Evolutionary conservation across 768 basidiomycete species (phyloP).

Genomic region (Lepiota subincarnata): DNA sequence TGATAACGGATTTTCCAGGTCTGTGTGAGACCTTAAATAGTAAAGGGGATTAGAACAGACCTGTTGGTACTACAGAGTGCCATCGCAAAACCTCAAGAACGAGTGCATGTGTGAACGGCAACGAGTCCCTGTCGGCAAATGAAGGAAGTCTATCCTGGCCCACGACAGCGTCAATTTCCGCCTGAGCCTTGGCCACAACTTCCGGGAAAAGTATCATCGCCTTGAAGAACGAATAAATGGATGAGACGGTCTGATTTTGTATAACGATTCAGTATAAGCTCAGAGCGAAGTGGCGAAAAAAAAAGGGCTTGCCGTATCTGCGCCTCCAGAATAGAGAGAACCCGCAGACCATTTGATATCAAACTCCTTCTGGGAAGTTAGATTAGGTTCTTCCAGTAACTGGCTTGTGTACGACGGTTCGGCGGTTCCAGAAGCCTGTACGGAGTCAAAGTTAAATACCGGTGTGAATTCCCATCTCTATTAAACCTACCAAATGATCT

Average conservation of each 20-base stretch:
- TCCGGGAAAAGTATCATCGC: constrained; percentile 37
- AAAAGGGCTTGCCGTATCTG: constrained; percentile 31
- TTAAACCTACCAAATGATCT: constrained; percentile 35
- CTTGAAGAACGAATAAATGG: constrained; percentile 35
- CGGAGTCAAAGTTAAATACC: not conserved
- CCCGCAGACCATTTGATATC: constrained; percentile 43
- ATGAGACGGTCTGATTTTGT: constrained; percentile 32
- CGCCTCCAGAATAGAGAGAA: constrained; percentile 45
- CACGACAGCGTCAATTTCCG: constrained; percentile 39
- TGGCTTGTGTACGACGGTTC: constrained; percentile 32
- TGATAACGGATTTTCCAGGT: constrained; percentile 13
- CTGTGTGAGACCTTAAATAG: not conserved
- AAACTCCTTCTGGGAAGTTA: constrained; percentile 28
- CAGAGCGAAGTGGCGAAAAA: not conserved
- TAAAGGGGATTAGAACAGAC: constrained; percentile 15
- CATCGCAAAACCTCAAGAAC: constrained; percentile 34
- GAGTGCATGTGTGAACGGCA: constrained; percentile 40
- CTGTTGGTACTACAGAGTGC: constrained; percentile 30
- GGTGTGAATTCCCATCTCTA: not conserved
- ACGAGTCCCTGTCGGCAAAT: constrained; percentile 31
- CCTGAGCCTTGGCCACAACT: constrained; percentile 33
- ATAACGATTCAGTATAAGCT: not conserved
- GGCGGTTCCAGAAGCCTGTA: constrained; percentile 25
- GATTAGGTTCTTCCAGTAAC: constrained; percentile 25
- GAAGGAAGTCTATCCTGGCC: constrained; percentile 37